Conservation (phyloP, 306 rosid genomes). For the Gillenia trifoliata region DNA sequence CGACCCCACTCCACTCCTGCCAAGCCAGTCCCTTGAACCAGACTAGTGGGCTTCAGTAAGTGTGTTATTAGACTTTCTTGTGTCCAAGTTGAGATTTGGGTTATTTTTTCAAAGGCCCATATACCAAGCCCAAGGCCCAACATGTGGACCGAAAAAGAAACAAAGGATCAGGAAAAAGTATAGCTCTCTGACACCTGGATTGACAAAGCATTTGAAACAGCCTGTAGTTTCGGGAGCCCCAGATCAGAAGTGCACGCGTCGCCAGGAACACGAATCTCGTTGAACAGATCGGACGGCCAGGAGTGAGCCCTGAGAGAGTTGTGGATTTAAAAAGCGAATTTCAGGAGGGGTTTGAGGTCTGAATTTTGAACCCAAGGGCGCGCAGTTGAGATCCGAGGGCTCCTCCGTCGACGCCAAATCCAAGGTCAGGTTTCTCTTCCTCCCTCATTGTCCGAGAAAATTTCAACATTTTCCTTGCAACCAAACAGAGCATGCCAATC, state of each 20-base stretch:
- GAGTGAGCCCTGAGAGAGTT: slow-evolving; percentile 4
- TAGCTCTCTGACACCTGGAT: slow-evolving; percentile 6
- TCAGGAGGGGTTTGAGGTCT: slow-evolving; percentile 12
- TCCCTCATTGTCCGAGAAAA: not conserved
- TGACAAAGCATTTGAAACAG: slow-evolving; percentile 18
- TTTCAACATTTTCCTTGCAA: not conserved
- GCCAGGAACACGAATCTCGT: slow-evolving; percentile 22
- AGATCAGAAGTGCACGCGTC: slow-evolving; percentile 36
- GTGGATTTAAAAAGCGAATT: slow-evolving; percentile 24
- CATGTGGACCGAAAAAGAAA: not conserved
- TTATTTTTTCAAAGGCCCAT: not conserved
- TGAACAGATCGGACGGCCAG: slow-evolving; percentile 5
- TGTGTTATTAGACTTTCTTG: not conserved
- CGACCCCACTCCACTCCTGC: not conserved
- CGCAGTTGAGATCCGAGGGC: slow-evolving; percentile 28
- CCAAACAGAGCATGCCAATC: not conserved
- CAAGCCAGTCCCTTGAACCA: not conserved
- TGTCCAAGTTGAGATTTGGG: not conserved
- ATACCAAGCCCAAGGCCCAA: not conserved
- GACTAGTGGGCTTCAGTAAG: not conserved
- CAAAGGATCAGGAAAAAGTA: not conserved
- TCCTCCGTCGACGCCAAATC: not conserved
- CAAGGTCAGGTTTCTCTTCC: slow-evolving; percentile 25
- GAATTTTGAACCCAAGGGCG: slow-evolving; percentile 36
- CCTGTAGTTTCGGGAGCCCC: slow-evolving; percentile 19